phyloP scores from a whole-genome alignment of 495 filamentous ascomycete genomes.

The Tuber brumale region DNA sequence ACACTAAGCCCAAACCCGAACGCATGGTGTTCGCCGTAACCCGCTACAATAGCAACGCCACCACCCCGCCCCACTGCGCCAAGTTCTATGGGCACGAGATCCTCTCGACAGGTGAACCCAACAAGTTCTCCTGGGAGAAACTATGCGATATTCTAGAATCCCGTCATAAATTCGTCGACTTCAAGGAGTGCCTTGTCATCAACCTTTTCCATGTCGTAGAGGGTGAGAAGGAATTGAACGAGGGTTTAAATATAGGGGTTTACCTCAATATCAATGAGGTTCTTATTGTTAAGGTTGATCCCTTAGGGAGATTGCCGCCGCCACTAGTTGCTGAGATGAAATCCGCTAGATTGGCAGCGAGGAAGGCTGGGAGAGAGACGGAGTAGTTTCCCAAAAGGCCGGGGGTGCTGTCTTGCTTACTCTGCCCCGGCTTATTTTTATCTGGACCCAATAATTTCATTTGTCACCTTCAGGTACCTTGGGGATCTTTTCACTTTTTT shows the following conservation, averaged over 20 bases:
- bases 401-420: not conserved
- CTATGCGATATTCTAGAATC: constrained; percentile 9
- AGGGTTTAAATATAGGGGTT: constrained; percentile 13
- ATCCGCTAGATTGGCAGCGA: constrained; percentile 12
- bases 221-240: constrained; percentile 18
- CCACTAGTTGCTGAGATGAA: constrained; percentile 19
- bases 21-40: constrained; percentile 28
- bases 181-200: constrained; percentile 14
- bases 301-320: constrained; percentile 14
- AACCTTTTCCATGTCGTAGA: constrained; percentile 29
- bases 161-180: constrained; percentile 18
- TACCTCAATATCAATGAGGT: constrained; percentile 21
- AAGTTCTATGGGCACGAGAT: constrained; percentile 16
- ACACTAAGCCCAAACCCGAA: constrained; percentile 4
- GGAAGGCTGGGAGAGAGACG: not conserved
- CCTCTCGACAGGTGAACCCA: constrained; percentile 1
- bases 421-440: not conserved
- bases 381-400: not conserved
- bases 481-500: not conserved
- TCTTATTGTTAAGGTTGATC: constrained; percentile 20
- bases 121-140: constrained; percentile 16
- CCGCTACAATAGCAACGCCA: constrained; percentile 14
- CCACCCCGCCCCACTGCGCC: not conserved
- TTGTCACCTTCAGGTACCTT: not conserved
- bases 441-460: not conserved